Percentiles rank a stretch among this genome's conserved stretches.
These are phyloP conservation scores for Penicillium sp. DNA, from an alignment of 2,329 filamentous ascomycete genomes.

Conservation along the genomic window DNA sequence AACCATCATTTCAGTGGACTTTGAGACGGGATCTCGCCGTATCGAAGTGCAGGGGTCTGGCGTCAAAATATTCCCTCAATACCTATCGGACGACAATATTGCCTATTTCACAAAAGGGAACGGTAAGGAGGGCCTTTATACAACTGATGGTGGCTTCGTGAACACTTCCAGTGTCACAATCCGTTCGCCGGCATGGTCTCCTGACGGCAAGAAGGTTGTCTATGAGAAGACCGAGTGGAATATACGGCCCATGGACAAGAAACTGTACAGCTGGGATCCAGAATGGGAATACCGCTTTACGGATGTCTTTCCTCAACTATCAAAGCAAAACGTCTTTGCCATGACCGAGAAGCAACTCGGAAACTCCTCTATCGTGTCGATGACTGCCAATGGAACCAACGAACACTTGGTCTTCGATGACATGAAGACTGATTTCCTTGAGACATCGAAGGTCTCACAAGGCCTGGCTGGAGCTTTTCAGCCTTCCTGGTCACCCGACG, in stretches of 20 bases:
- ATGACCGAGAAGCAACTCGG: conserved; percentile 49
- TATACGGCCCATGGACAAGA: conserved; percentile 34
- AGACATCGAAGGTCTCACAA: conserved; percentile 16
- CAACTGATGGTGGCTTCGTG: conserved; percentile 22
- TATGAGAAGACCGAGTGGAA: conserved; percentile 34
- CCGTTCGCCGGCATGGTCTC: conserved; percentile 39
- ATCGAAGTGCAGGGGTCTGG: conserved; percentile 8
- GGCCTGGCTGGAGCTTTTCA: conserved; percentile 49
- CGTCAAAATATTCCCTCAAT: conserved; percentile 40
- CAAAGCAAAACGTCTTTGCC: conserved; percentile 25
- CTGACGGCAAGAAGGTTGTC: conserved; percentile 33
- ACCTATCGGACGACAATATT: conserved; percentile 34
- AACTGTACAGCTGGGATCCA: conserved; percentile 45
- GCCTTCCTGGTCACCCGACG: conserved; percentile 31
- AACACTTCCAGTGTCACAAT: conserved; percentile 23
- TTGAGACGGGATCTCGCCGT: conserved; percentile 35
- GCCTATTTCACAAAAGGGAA: conserved; percentile 29
- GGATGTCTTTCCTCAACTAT: conserved; percentile 47
- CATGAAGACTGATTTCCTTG: conserved; percentile 24
- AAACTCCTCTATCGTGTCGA: conserved; percentile 1
- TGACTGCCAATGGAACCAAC: conserved; percentile 38
- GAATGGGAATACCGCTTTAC: conserved; percentile 51
- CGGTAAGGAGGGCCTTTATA: conserved; percentile 35
- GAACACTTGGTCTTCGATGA: conserved; percentile 37
- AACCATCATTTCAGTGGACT: conserved; percentile 35